Conservation (phyloP, 2,329 filamentous ascomycete genomes). For the Colletotrichum somersetense region DNA sequence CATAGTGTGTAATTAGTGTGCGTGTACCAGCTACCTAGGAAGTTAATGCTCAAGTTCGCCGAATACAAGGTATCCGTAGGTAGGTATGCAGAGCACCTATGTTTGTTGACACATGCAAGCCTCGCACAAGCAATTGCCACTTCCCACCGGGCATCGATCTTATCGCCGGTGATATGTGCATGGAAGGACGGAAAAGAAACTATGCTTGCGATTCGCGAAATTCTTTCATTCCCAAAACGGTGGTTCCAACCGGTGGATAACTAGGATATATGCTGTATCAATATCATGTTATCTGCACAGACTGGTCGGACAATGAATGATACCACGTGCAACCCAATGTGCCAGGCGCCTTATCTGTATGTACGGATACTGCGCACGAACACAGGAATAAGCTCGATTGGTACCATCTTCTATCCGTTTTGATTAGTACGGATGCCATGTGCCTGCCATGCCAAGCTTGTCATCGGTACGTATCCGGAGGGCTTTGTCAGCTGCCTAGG, state of each 20-base stretch:
- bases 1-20: no score
- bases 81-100: neutral
- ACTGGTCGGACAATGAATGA: slow-evolving; percentile 13
- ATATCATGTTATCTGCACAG: neutral
- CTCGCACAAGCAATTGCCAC: neutral
- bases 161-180: neutral
- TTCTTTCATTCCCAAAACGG: no score
- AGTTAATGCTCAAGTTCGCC: neutral
- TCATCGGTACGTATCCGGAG: slow-evolving; percentile 9
- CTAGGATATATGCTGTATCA: slow-evolving; percentile 3
- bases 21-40: no score
- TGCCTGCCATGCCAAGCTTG: slow-evolving; percentile 10
- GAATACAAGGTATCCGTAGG: no score
- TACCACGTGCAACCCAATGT: slow-evolving; percentile 17
- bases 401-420: slow-evolving; percentile 16
- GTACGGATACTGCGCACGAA: no score
- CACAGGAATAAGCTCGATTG: slow-evolving; percentile 7
- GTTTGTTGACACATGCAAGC: slow-evolving; percentile 9
- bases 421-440: neutral
- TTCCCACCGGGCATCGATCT: neutral
- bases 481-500: neutral
- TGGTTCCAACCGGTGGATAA: neutral
- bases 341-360: neutral
- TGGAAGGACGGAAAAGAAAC: neutral
- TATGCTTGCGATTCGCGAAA: neutral